Base-by-base conservation (phyloP, 2,329 filamentous ascomycete genomes). In the Lecanicillium sp. region DNA sequence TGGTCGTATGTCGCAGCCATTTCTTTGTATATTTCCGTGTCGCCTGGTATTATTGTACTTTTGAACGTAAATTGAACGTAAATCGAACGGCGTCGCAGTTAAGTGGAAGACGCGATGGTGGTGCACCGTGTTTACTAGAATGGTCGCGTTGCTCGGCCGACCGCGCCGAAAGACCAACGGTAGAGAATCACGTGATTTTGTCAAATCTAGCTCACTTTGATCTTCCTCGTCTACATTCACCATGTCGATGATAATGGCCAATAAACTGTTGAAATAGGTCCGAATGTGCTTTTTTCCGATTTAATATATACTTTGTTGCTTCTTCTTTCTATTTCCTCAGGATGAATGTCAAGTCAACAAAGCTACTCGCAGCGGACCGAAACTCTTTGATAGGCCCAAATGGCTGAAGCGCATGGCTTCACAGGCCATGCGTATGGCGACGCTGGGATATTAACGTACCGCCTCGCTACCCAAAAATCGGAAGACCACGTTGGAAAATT, bases 1-100 rank as follows among this genome's bases (percentile, higher is more conserved):
- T 83, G 76, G 56, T 87, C 84, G 57, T 89, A 89, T 53, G 77
- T 69, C 27, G 75, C 77, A 24, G 76, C 64, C 74, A 83, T 84
- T 49, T 21, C 60, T 49, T 27, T 3, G n/a, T 11, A 26, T 20
- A 33, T 20, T 38, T 46, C 40, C 23, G 19, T 39, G 21, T 46
- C 19, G 24, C 36, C 20, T 17, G 35, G 6, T 40, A 11, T 47
- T 17, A 21, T 15, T 29, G 3, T 11, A 15, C 15, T 4, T n/a
- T 19, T 23, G 8, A 14, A n/a, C n/a, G n/a, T n/a, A n/a, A n/a
- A n/a, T n/a, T n/a, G n/a, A n/a, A n/a, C n/a, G n/a, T n/a, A 33
- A 49, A 23, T 12, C 4, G 17, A 12, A 15, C 27, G 23, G 3
- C 19, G 4, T 45, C 36, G 10, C 15, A 10, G 35, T 36, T 15